These are phyloP conservation scores for Lindgomyces ingoldianus DNA, from an alignment of 495 filamentous ascomycete genomes.

Conservation along the genomic window DNA sequence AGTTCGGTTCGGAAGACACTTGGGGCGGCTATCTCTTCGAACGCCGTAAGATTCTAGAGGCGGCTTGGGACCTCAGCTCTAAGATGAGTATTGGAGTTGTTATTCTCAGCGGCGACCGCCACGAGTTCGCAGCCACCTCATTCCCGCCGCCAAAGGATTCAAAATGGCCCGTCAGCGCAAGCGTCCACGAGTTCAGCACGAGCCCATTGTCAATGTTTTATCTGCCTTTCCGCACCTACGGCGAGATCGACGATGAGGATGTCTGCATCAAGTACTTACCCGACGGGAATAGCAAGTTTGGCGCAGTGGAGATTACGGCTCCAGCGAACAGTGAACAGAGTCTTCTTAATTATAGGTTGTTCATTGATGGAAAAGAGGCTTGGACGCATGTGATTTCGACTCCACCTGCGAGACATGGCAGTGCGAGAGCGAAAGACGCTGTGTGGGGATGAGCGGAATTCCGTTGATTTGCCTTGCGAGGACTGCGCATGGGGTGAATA, in stretches of 20 bases:
- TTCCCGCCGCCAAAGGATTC: slow-evolving; percentile 69
- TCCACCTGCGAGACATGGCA: slow-evolving; percentile 39
- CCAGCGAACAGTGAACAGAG: slow-evolving; percentile 45
- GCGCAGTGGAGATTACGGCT: slow-evolving; percentile 78
- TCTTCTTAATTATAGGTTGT: slow-evolving; percentile 77
- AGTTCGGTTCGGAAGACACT: slow-evolving; percentile 76
- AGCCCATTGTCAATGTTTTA: slow-evolving; percentile 93
- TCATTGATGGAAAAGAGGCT: slow-evolving; percentile 72
- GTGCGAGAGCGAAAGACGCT: slow-evolving; percentile 42
- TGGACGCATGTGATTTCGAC: slow-evolving; percentile 60
- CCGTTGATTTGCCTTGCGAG: no score
- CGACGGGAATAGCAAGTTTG: slow-evolving; percentile 87
- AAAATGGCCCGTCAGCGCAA: slow-evolving; percentile 58
- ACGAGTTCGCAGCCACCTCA: slow-evolving; percentile 91
- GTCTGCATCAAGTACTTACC: slow-evolving; percentile 77
- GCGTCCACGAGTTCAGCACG: slow-evolving; percentile 83
- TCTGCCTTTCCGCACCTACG: slow-evolving; percentile 79
- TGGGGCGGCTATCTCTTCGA: slow-evolving; percentile 90
- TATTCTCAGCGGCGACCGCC: slow-evolving; percentile 83
- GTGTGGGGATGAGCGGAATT: slow-evolving; percentile 48
- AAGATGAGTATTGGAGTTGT: slow-evolving; percentile 75
- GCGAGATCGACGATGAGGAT: slow-evolving; percentile 74
- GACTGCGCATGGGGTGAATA: no score
- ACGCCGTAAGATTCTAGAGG: slow-evolving; percentile 74
- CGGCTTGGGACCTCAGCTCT: slow-evolving; percentile 80